Base-by-base conservation (phyloP, 2,329 filamentous ascomycete genomes). In the Helminthosporium solani region DNA sequence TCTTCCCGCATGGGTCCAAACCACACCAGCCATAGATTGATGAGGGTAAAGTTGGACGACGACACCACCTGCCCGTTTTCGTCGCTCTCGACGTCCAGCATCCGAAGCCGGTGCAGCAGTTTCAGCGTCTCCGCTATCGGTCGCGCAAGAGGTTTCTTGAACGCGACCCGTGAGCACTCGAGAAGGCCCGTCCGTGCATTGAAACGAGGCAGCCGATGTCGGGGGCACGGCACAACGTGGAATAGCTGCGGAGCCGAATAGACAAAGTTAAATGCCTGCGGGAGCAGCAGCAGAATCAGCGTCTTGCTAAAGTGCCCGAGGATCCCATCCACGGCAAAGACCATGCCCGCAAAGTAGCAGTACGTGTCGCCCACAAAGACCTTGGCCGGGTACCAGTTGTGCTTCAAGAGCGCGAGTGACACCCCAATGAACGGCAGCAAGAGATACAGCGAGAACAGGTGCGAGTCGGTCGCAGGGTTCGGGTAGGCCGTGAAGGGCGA, bases 261-360 rank as follows among this genome's bases (percentile, higher is more conserved):
- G 56, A 92, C 66, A 67, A 97, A 97, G 76, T 99, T 99, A 80
- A 95, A 90, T 60, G 95, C 87, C 73, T 99, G 94, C 12, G 94
- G 94, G 31, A 96, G 79, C 57, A 99, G 86, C 7, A 99, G 79
- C 40, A 99, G 81, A 45, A 96, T 81, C 36, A 99, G 80, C 1
- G 94, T 99, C 75, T 99, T 99, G 76, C 88, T 95, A 75, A 99
- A 99, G 75, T 99, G 94, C 19, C 94, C 94, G 42, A 96, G 80
- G 64, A 99, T 97, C 53, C 90, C 90, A 55, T 97, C 94, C 35
- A 96, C 91, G 43, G 92, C 94, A 68, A 99, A 99, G 31, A 97
- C 88, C 90, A 99, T 99, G 57, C 94, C 94, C 0, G 94, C 94
- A 71, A 99, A 96, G 75, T 99, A 99, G 79, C 94, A 99, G 79